These are phyloP conservation scores for Kuraishia molischiana DNA, from an alignment of 805 yeast genomes.

Conservation along the genomic window DNA sequence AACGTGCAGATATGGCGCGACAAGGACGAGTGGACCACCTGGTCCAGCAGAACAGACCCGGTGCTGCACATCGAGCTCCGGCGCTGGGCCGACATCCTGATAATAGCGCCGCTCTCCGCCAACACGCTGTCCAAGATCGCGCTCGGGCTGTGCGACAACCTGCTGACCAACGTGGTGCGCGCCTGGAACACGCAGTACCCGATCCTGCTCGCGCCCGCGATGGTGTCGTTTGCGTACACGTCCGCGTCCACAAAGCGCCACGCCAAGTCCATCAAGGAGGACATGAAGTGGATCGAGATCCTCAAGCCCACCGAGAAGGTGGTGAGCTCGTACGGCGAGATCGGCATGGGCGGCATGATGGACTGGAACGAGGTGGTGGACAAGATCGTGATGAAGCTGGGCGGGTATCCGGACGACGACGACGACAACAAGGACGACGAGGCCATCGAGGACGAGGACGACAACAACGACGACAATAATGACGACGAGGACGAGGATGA, in stretches of 20 bases:
- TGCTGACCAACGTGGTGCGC: conserved; percentile 46
- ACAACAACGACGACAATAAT: conserved; percentile 28
- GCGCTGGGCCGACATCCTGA: conserved; percentile 50
- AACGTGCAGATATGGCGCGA: conserved; percentile 47
- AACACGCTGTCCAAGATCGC: conserved; percentile 48
- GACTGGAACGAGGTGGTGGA: conserved; percentile 56
- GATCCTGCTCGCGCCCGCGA: conserved; percentile 47
- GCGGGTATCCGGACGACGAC: conserved; percentile 41
- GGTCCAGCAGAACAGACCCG: conserved; percentile 48
- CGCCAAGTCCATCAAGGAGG: conserved; percentile 41
- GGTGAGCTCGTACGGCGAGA: conserved; percentile 46
- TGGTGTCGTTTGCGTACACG: conserved; percentile 52
- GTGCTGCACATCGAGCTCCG: conserved; percentile 51
- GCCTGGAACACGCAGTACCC: conserved; percentile 57
- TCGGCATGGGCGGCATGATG: conserved; percentile 65
- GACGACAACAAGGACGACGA: conserved; percentile 41
- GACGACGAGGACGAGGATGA: conserved; percentile 19
- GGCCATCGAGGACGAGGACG: conserved; percentile 22
- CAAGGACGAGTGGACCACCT: conserved; percentile 44
- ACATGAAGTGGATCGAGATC: conserved; percentile 52
- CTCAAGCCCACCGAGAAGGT: conserved; percentile 53
- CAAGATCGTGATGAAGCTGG: conserved; percentile 39
- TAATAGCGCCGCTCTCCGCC: conserved; percentile 49
- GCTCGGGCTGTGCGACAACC: conserved; percentile 47
- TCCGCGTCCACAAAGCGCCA: conserved; percentile 47